Base-by-base conservation (phyloP, 2,329 filamentous ascomycete genomes). In the Penicillium occitanis region DNA sequence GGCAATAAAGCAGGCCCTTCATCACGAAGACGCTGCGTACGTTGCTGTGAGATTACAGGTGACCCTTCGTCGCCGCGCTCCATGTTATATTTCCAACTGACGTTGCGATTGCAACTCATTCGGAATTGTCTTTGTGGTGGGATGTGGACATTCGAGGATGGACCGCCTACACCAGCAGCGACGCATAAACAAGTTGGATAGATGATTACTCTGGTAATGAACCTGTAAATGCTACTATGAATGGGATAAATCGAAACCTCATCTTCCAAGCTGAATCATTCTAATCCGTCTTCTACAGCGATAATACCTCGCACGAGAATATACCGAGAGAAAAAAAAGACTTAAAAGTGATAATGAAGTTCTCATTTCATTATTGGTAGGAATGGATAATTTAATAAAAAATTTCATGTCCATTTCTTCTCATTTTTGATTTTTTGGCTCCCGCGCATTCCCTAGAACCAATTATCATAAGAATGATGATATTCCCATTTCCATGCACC, bases 1-100 rank as follows among this genome's bases (percentile, higher is more conserved):
- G 40, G 33, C 57, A 40, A 64, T 58, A 60, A 51, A 53, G 14
- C 50, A 50, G 42, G 42, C 66, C 50, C 28, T 40, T 64, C 61
- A 55, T 73, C 74, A 48, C 82, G 81, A 77, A 78, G 84, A 63
- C 78, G 82, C 48, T 88, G 85, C 71, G 85, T 85, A 22, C 81
- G 89, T 46, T 91, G 89, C 74, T 83, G 86, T 53, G 82, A 85
- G 59, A 82, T 90, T n/a, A 90, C 90, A 81, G 88, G 89, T 71
- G 87, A 90, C 68, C 77, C 85, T 28, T 73, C 73, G n/a, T 70
- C 78, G 17, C 76, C 76, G 0, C 75, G 77, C 19, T 75, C 78
- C 8, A 51, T 75, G 13, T 66, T 74, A 10, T 75, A 74, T 59
- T 78, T 78, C 57, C 74, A 74, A 30, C 74, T 80, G 75, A 72